A percentile compares a stretch with the other conserved stretches of the same genome.
Evolutionary conservation across 2,329 filamentous ascomycete genomes (phyloP).

Genomic region (Penicillium paneum): DNA sequence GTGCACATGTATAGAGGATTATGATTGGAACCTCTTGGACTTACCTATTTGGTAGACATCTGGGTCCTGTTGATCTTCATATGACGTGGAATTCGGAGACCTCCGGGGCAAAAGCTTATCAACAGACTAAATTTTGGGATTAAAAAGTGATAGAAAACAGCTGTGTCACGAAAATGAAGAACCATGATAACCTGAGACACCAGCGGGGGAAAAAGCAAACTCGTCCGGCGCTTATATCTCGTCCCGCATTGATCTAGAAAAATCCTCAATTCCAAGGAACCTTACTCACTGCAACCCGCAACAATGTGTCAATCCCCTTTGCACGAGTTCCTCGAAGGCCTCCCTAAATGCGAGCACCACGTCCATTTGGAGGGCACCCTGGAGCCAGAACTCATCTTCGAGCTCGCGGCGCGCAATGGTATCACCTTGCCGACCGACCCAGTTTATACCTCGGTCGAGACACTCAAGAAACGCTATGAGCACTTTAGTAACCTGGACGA

Average conservation of each 20-base stretch:
- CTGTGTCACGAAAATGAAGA: neutral
- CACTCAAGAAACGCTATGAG: constrained; percentile 63
- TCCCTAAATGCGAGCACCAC: constrained; percentile 81
- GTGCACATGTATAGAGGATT: neutral
- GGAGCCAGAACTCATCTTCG: constrained; percentile 66
- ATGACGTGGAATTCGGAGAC: constrained; percentile 6
- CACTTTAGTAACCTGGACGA: constrained; percentile 69
- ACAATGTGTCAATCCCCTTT: constrained; percentile 58
- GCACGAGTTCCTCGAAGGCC: constrained; percentile 59
- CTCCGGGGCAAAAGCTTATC: constrained; percentile 13
- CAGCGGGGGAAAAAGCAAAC: constrained; percentile 4
- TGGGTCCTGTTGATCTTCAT: neutral
- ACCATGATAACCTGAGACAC: neutral
- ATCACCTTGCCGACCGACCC: constrained; percentile 62
- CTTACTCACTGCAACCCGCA: neutral
- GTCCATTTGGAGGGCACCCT: constrained; percentile 76
- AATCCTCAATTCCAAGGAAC: neutral
- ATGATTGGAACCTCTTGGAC: constrained; percentile 2
- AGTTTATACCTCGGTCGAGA: constrained; percentile 59
- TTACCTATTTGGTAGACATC: neutral
- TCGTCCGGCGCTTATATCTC: neutral
- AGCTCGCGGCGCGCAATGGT: constrained; percentile 64
- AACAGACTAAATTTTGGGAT: neutral
- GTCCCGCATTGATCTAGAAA: neutral
- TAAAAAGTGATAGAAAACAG: neutral